These are phyloP conservation scores for sorghum (Sorghum bicolor) DNA, from an alignment of 176 grass and related monocot genomes.

Conservation along the genomic window Sorghum_bicolor_NCBIv3 NC_012875.2:47055501-47056000, in stretches of 20 bases:
- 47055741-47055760: constrained; percentile 15
- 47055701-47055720: not conserved
- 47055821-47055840: constrained; percentile 70
- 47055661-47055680: not conserved
- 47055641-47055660: not conserved
- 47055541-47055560: not conserved
- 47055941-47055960: not conserved
- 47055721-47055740: not conserved
- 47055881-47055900: constrained; percentile 85
- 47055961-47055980: not conserved
- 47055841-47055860: constrained; percentile 29
- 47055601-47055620: not conserved
- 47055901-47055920: not conserved
- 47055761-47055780: constrained; percentile 86
- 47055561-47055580: not conserved
- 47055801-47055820: constrained; percentile 91
- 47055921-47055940: constrained; percentile 23
- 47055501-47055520: not conserved
- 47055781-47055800: constrained; percentile 79
- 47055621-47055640: not conserved
- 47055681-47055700: not conserved
- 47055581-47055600: not conserved
- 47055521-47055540: not conserved
- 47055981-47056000: not conserved
- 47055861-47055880: constrained; percentile 44